Conservation (phyloP, 2,329 filamentous ascomycete genomes). For the Alternaria conjuncta region DNA sequence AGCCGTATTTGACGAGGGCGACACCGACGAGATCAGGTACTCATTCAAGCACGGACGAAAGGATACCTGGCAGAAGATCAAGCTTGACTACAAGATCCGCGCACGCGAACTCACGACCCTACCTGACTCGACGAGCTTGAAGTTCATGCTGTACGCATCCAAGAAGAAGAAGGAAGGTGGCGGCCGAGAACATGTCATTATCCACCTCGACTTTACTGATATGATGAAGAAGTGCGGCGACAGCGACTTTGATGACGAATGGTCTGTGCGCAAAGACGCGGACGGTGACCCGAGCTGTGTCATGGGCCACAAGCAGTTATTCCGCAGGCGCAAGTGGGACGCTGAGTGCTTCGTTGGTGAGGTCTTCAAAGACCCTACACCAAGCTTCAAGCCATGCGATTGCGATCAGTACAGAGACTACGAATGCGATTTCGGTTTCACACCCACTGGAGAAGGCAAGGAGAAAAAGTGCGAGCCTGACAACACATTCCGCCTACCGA, state of each 20-base stretch:
- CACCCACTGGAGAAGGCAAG: conserved; percentile 50
- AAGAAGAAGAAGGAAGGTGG: conserved; percentile 52
- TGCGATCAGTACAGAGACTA: conserved; percentile 83
- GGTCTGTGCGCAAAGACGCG: conserved; percentile 82
- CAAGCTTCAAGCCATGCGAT: conserved; percentile 75
- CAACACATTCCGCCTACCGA: conserved; percentile 68
- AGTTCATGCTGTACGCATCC: conserved; percentile 78
- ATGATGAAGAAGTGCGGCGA: conserved; percentile 79
- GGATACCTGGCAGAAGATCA: conserved; percentile 72
- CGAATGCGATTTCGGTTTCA: conserved; percentile 95
- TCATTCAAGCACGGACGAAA: conserved; percentile 86
- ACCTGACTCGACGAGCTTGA: conserved; percentile 89
- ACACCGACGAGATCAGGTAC: conserved; percentile 72
- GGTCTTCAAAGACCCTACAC: conserved; percentile 79
- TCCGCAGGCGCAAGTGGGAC: conserved; percentile 81
- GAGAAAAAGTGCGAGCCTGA: conserved; percentile 73
- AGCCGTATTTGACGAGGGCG: conserved; percentile 73
- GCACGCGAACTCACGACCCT: conserved; percentile 83
- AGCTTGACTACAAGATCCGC: conserved; percentile 73
- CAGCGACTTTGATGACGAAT: conserved; percentile 77
- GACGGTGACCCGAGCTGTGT: conserved; percentile 84
- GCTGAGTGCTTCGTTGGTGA: conserved; percentile 88
- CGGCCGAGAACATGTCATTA: conserved; percentile 65
- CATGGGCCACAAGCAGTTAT: conserved; percentile 95
- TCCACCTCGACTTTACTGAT: conserved; percentile 82